Evolutionary conservation across 805 yeast genomes (phyloP).

Genomic region (Spathaspora arborariae): DNA sequence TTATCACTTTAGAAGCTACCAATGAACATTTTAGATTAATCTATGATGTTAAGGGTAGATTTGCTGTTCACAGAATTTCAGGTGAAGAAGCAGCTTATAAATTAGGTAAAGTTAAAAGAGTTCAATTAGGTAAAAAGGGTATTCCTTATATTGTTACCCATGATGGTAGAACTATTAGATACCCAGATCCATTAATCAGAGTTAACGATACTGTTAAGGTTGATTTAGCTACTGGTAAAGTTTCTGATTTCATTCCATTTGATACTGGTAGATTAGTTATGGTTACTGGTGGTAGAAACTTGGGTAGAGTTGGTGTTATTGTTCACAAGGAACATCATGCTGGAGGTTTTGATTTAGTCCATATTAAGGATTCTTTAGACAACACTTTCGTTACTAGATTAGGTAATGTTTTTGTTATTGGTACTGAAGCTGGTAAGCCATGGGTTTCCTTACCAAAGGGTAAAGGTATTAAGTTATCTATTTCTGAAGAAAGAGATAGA

Average conservation of each 20-base stretch:
- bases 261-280: conserved; percentile 40
- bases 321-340: conserved; percentile 40
- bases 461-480: conserved; percentile 41
- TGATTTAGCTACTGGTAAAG: conserved; percentile 94
- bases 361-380: conserved; percentile 38
- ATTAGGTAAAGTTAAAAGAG: conserved; percentile 97
- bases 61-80: conserved; percentile 98
- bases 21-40: conserved; percentile 99
- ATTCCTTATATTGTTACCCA: conserved; percentile 98
- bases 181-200: conserved; percentile 97
- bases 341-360: conserved; percentile 41
- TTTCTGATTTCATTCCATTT: conserved; percentile 47
- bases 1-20: conserved; percentile 94
- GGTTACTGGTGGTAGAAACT: conserved; percentile 43
- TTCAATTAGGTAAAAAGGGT: conserved; percentile 97
- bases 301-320: conserved; percentile 41
- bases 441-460: conserved; percentile 41
- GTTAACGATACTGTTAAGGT: conserved; percentile 97
- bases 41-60: conserved; percentile 98
- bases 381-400: conserved; percentile 41
- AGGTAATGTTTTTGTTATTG: conserved; percentile 37
- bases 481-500: conserved; percentile 42
- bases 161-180: conserved; percentile 99
- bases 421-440: conserved; percentile 40
- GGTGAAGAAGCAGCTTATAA: conserved; percentile 98